These are phyloP conservation scores for Teunomyces cretensis DNA, from an alignment of 805 yeast genomes.

Conservation along the genomic window DNA sequence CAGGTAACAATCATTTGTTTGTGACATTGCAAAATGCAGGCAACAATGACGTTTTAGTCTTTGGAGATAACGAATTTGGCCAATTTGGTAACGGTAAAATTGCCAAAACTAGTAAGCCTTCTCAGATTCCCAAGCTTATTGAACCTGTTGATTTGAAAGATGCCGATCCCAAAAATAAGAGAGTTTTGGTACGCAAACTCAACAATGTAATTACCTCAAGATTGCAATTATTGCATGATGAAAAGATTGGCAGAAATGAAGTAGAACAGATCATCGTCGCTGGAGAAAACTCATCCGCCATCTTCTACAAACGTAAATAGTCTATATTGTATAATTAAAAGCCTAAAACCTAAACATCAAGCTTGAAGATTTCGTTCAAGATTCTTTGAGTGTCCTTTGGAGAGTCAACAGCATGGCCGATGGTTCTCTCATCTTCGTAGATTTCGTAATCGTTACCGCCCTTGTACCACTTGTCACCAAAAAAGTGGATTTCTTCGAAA, in stretches of 20 bases:
- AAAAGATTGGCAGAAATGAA: slow-evolving; percentile 7
- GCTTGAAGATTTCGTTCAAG: slow-evolving; percentile 76
- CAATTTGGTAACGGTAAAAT: slow-evolving; percentile 84
- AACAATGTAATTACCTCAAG: slow-evolving; percentile 41
- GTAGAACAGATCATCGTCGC: slow-evolving; percentile 61
- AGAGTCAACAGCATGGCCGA: slow-evolving; percentile 88
- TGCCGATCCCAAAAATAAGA: slow-evolving; percentile 14
- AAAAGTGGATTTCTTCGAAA: slow-evolving; percentile 89
- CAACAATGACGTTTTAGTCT: slow-evolving; percentile 58
- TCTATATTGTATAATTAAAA: slow-evolving; percentile 4
- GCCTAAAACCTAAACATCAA: slow-evolving; percentile 25
- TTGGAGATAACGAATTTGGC: slow-evolving; percentile 85
- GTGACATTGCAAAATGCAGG: slow-evolving; percentile 54
- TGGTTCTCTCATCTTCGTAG: slow-evolving; percentile 86
- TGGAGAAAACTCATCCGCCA: slow-evolving; percentile 61
- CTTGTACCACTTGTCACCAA: slow-evolving; percentile 94
- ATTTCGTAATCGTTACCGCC: slow-evolving; percentile 99
- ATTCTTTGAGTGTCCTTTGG: slow-evolving; percentile 89
- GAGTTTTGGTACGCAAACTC: slow-evolving; percentile 27
- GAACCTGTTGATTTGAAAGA: slow-evolving; percentile 48
- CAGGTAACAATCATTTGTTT: slow-evolving; percentile 67
- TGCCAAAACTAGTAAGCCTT: slow-evolving; percentile 57
- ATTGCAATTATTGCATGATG: slow-evolving; percentile 37
- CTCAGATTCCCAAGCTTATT: slow-evolving; percentile 51
- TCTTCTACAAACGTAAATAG: slow-evolving; percentile 49